Evolutionary conservation across 805 yeast genomes (phyloP).

Genomic region (Yueomyces sp.): DNA sequence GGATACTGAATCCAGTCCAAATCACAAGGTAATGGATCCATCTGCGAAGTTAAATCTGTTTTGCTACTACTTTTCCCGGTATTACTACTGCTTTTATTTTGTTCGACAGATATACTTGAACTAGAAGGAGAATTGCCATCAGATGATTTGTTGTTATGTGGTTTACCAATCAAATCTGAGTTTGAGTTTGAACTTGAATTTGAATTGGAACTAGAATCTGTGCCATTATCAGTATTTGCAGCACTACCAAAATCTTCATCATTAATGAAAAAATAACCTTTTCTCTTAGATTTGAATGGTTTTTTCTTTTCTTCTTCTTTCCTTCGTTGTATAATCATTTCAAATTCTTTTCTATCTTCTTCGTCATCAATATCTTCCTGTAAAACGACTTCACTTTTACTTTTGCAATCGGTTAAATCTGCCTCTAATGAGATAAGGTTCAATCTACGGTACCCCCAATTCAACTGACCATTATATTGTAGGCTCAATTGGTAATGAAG

Average conservation of each 20-base stretch:
- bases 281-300: neutral
- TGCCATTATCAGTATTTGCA: neutral
- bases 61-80: neutral
- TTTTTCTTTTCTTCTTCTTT: neutral
- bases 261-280: neutral
- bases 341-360: neutral
- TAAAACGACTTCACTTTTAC: neutral
- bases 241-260: slow-evolving; percentile 6
- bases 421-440: slow-evolving; percentile 88
- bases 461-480: slow-evolving; percentile 62
- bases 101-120: neutral
- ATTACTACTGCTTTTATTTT: neutral
- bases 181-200: neutral
- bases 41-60: neutral
- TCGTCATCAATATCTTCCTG: neutral
- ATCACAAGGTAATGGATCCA: slow-evolving; percentile 37
- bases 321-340: neutral
- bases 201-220: neutral
- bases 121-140: neutral
- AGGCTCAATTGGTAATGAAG: slow-evolving; percentile 74
- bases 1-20: slow-evolving; percentile 65
- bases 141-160: neutral
- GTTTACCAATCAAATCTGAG: no score
- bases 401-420: slow-evolving; percentile 30
- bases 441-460: slow-evolving; percentile 88